Evolutionary conservation across 2,329 filamentous ascomycete species (phyloP).

Genomic region (Aspergillus sp.): DNA sequence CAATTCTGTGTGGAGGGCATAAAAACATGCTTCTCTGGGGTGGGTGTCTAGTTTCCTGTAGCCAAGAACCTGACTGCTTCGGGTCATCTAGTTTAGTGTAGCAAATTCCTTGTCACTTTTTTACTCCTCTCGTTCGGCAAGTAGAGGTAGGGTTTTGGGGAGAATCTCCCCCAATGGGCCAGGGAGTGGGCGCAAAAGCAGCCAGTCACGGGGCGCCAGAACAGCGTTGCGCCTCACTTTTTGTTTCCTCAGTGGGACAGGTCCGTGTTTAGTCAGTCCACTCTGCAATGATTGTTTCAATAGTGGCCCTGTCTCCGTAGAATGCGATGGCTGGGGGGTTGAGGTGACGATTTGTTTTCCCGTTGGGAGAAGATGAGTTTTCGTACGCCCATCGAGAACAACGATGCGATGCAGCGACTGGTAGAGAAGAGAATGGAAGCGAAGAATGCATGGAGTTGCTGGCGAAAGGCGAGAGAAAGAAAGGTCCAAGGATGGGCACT

Average conservation of each 20-base stretch:
- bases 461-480: not conserved
- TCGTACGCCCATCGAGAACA: not conserved
- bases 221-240: constrained; percentile 21
- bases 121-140: not conserved
- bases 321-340: not conserved
- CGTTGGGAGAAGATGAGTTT: not conserved
- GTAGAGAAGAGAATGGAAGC: not conserved
- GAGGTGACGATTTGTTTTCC: not conserved
- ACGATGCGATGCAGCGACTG: not conserved
- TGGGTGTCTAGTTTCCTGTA: not conserved
- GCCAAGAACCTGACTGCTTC: constrained; percentile 4
- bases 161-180: not conserved
- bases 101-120: not conserved
- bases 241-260: constrained; percentile 4
- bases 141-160: not conserved
- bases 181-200: constrained; percentile 2
- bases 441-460: not conserved
- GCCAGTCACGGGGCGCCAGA: constrained; percentile 19
- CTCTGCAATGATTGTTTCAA: not conserved
- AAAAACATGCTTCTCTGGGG: not conserved
- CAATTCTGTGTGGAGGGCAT: not conserved
- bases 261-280: not conserved
- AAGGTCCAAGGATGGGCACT: not conserved
- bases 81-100: not conserved
- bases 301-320: not conserved